Evolutionary conservation across 331 rosid genomes (phyloP).

Genomic region (Malus hybrid): DNA sequence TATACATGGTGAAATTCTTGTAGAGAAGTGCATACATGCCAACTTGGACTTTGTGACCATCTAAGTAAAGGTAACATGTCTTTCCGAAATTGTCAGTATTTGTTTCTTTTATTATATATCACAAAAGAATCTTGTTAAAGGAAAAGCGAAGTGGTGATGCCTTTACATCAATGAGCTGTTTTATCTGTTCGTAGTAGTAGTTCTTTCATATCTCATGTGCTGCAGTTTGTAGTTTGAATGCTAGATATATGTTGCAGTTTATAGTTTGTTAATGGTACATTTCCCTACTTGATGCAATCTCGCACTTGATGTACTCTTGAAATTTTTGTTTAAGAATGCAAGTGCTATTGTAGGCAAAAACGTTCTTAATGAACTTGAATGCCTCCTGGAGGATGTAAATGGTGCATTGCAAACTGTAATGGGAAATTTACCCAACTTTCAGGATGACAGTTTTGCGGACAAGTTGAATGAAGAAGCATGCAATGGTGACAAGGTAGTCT

Average conservation of each 20-base stretch:
- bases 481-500: conserved; percentile 27
- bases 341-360: conserved; percentile 33
- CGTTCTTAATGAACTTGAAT: conserved; percentile 44
- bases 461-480: conserved; percentile 25
- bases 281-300: not conserved
- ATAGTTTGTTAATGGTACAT: not conserved
- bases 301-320: not conserved
- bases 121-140: not conserved
- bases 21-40: conserved; percentile 61
- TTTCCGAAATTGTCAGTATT: not conserved
- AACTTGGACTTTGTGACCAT: conserved; percentile 47
- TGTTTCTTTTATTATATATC: not conserved
- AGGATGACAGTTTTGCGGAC: conserved; percentile 17
- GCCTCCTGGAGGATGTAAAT: conserved; percentile 36
- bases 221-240: too few relatives aligned
- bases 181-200: not conserved
- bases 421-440: conserved; percentile 13
- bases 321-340: conserved; percentile 4
- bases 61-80: conserved; percentile 43
- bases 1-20: conserved; percentile 18
- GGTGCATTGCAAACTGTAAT: conserved; percentile 24
- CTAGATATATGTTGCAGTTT: too few relatives aligned
- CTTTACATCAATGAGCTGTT: not conserved
- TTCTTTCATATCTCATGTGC: not conserved
- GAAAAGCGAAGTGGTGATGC: not conserved